phyloP scores from a whole-genome alignment of 179 eudicot genomes.

The Carnegiea gigantea region DNA sequence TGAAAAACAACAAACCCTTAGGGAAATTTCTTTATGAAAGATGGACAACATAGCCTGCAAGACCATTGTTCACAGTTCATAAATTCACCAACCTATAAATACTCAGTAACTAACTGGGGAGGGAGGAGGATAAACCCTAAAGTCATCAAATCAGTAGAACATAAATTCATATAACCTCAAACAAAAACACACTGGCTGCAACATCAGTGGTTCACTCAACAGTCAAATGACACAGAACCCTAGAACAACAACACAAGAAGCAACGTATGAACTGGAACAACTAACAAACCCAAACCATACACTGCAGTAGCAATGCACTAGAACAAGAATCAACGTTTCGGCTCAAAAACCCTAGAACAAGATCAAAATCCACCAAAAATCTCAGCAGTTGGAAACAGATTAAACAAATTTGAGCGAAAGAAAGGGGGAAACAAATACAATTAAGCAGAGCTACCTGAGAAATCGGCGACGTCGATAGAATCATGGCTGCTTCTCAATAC shows the following conservation, averaged over 20 bases:
- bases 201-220: not conserved
- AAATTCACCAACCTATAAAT: not conserved
- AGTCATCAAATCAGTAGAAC: not conserved
- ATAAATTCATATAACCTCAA: not conserved
- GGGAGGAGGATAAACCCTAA: not conserved
- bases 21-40: slow-evolving; percentile 15
- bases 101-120: not conserved
- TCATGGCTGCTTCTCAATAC: not conserved
- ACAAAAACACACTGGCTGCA: no score
- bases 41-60: slow-evolving; percentile 24
- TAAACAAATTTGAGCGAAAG: not conserved
- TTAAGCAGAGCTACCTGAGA: slow-evolving; percentile 19
- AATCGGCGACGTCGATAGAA: slow-evolving; percentile 14
- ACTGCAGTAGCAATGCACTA: not conserved
- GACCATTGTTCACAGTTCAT: slow-evolving; percentile 6
- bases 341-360: not conserved
- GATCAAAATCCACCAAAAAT: not conserved
- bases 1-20: slow-evolving; percentile 20
- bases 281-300: not conserved
- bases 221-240: not conserved
- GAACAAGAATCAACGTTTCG: not conserved
- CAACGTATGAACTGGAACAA: not conserved
- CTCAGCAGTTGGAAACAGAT: not conserved
- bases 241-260: not conserved
- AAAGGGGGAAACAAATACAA: not conserved